A percentile compares a stretch with the other conserved stretches of the same genome.
Conservation (phyloP, 352 stramenopile genomes). For the Thraustotheca clavata region DNA sequence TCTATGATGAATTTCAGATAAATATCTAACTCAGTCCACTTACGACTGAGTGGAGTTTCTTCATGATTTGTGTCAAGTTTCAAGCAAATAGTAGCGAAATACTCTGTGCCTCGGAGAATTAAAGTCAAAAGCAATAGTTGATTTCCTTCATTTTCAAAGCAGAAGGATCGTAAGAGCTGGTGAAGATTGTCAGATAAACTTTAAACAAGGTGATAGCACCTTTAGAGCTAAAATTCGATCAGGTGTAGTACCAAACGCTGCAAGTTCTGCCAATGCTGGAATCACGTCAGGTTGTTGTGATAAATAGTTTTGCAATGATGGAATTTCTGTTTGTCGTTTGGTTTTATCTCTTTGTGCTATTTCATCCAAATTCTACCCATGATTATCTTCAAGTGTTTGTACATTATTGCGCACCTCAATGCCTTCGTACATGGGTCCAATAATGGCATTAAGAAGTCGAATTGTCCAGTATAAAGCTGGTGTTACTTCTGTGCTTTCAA, state of each 20-base stretch:
- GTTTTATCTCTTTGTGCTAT: conserved; percentile 38
- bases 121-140: conserved; percentile 69
- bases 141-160: conserved; percentile 42
- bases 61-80: conserved; percentile 48
- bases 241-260: conserved; percentile 37
- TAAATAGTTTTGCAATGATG: conserved; percentile 51
- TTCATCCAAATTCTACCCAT: conserved; percentile 41
- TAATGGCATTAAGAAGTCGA: conserved; percentile 57
- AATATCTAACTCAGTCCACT: no score
- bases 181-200: not conserved
- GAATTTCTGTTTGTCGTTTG: conserved; percentile 37
- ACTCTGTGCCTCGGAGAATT: not conserved
- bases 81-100: conserved; percentile 46
- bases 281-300: conserved; percentile 49
- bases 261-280: conserved; percentile 51
- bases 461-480: conserved; percentile 48
- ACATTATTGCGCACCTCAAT: not conserved
- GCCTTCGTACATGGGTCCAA: conserved; percentile 49
- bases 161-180: conserved; percentile 51
- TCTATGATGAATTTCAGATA: no score
- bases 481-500: conserved; percentile 35
- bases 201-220: not conserved
- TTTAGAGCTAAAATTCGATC: not conserved
- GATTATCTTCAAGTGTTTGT: not conserved
- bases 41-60: conserved; percentile 40